Conservation (phyloP, 2,329 filamentous ascomycete genomes). For the Neoascochyta sp. region DNA sequence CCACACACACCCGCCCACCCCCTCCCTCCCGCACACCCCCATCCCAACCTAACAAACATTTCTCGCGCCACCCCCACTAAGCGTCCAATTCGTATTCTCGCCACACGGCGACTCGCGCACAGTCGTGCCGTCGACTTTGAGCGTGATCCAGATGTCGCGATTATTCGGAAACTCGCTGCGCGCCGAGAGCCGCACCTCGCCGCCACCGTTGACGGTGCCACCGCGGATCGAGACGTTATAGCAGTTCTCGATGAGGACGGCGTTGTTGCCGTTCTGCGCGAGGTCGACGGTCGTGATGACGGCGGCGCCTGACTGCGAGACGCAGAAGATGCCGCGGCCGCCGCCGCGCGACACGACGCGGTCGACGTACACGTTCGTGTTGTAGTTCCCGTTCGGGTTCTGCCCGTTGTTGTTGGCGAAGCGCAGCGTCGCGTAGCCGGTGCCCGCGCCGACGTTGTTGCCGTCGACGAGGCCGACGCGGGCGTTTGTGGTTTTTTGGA, state of each 20-base stretch:
- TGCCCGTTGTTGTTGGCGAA: slow-evolving; percentile 57
- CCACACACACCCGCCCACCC: too few relatives aligned
- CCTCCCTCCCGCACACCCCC: too few relatives aligned
- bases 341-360: slow-evolving; percentile 55
- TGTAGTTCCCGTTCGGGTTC: slow-evolving; percentile 48
- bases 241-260: slow-evolving; percentile 59
- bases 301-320: slow-evolving; percentile 54
- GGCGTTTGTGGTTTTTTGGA: slow-evolving; percentile 54
- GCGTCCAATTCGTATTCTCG: slow-evolving; percentile 49
- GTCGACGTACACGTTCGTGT: slow-evolving; percentile 53
- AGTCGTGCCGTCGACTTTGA: slow-evolving; percentile 49
- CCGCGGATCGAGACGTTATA: slow-evolving; percentile 52
- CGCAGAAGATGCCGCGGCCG: slow-evolving; percentile 57
- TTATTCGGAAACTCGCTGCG: slow-evolving; percentile 55
- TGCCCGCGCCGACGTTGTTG: slow-evolving; percentile 52
- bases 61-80: slow-evolving; percentile 45
- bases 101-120: slow-evolving; percentile 55
- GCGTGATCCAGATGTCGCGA: slow-evolving; percentile 49
- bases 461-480: slow-evolving; percentile 54
- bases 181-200: slow-evolving; percentile 54
- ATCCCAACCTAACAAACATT: slow-evolving; percentile 22
- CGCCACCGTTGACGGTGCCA: slow-evolving; percentile 53
- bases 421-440: slow-evolving; percentile 55
- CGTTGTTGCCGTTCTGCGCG: slow-evolving; percentile 53
- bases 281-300: slow-evolving; percentile 51